phyloP scores from a whole-genome alignment of 2,329 filamentous ascomycete species.

The Exophiala lecanii-corni region DNA sequence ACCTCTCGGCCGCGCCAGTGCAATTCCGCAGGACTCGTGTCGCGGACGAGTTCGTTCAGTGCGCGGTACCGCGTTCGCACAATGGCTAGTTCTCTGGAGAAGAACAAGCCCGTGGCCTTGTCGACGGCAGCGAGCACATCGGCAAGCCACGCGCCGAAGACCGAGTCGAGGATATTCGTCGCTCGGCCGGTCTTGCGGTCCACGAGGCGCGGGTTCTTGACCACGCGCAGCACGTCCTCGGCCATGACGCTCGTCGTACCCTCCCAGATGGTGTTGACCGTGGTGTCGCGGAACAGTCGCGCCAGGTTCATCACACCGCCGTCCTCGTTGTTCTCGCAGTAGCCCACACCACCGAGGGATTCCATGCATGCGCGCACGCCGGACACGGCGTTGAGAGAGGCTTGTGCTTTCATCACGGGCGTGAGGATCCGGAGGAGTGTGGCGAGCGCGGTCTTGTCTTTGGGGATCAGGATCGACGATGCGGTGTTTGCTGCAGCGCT shows the following conservation, averaged over 20 bases:
- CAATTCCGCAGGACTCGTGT: slow-evolving; percentile 4
- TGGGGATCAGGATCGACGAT: slow-evolving; percentile 24
- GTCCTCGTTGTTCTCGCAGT: slow-evolving; percentile 32
- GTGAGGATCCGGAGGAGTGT: slow-evolving; percentile 32
- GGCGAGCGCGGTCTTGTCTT: slow-evolving; percentile 19
- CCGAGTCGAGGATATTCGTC: slow-evolving; percentile 6
- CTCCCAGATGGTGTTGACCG: slow-evolving; percentile 64
- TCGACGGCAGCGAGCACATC: slow-evolving; percentile 6
- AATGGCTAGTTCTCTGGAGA: slow-evolving; percentile 4
- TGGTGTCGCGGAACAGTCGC: slow-evolving; percentile 59
- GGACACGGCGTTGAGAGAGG: slow-evolving; percentile 17
- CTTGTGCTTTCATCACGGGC: slow-evolving; percentile 32
- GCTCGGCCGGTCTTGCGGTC: not conserved
- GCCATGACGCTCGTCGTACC: slow-evolving; percentile 62
- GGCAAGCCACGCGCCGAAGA: slow-evolving; percentile 13
- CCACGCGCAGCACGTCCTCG: slow-evolving; percentile 20
- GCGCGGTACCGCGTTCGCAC: slow-evolving; percentile 11
- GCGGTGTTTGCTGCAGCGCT: slow-evolving; percentile 17
- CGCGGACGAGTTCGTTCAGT: slow-evolving; percentile 8
- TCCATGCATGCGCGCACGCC: slow-evolving; percentile 30
- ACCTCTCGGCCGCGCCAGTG: slow-evolving; percentile 15
- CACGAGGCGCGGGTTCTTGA: slow-evolving; percentile 11
- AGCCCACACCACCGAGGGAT: slow-evolving; percentile 31
- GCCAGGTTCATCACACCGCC: slow-evolving; percentile 63
- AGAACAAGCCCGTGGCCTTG: not conserved